phyloP scores from a whole-genome alignment of 129 eudicot species.

The Saposhnikovia divaricata region DNA sequence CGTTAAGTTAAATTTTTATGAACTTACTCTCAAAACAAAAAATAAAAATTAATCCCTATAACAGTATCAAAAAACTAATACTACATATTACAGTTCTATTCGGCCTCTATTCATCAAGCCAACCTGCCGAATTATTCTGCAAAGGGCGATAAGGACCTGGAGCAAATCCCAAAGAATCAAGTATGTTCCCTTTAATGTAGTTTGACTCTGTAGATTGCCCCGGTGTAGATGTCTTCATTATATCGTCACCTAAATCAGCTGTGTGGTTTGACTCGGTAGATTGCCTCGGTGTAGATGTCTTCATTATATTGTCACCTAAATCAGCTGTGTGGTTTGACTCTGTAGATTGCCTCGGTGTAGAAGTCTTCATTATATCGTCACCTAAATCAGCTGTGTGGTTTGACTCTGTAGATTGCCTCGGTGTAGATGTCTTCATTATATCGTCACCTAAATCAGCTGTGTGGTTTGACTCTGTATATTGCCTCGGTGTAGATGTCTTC shows the following conservation, averaged over 20 bases:
- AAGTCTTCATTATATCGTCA: too few relatives aligned
- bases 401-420: neutral
- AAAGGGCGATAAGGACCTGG: slow-evolving; percentile 39
- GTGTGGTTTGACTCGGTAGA: neutral
- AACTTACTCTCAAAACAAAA: neutral
- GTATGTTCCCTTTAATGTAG: neutral
- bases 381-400: too few relatives aligned
- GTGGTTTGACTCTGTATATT: neutral
- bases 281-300: neutral
- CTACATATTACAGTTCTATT: neutral
- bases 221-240: neutral
- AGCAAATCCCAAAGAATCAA: slow-evolving; percentile 43
- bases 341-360: neutral
- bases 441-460: neutral
- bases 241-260: neutral
- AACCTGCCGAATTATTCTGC: slow-evolving; percentile 47
- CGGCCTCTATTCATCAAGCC: slow-evolving; percentile 52
- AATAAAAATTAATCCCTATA: neutral
- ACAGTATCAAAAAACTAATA: neutral
- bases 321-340: neutral
- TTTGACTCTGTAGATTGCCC: neutral
- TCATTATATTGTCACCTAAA: neutral
- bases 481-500: neutral
- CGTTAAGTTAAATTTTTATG: neutral
- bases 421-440: neutral